Conservation (phyloP, 2,329 filamentous ascomycete species). For the Fusarium sp. region DNA sequence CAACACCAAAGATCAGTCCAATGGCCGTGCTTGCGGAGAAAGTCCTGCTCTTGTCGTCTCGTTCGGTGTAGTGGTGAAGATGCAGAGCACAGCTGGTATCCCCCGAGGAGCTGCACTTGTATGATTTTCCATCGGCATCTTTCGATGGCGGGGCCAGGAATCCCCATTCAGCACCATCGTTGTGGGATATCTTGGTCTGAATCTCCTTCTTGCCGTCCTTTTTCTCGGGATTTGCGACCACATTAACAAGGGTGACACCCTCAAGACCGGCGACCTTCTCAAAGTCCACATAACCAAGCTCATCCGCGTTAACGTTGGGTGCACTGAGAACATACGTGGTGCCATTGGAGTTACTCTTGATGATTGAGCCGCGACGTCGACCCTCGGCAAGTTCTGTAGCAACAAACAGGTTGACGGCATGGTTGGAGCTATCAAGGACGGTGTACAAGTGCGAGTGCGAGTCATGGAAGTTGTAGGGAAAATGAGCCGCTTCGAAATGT, state of each 20-base stretch:
- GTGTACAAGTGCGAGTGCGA: conserved; percentile 86
- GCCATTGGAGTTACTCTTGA: conserved; percentile 99
- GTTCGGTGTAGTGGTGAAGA: conserved; percentile 95
- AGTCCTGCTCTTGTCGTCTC: conserved; percentile 81
- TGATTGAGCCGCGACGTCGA: conserved; percentile 82
- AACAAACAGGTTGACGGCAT: conserved; percentile 94
- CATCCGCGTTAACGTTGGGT: conserved; percentile 82
- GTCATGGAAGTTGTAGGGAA: conserved; percentile 86
- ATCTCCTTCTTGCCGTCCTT: conserved; percentile 85
- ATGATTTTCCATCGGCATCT: conserved; percentile 77
- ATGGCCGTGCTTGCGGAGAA: conserved; percentile 90
- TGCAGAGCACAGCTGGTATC: conserved; percentile 83
- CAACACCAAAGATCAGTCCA: conserved; percentile 89
- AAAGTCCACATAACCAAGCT: conserved; percentile 85
- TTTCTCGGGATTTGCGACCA: conserved; percentile 79
- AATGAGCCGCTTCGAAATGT: conserved; percentile 83
- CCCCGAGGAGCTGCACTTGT: conserved; percentile 71
- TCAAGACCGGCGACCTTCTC: conserved; percentile 95
- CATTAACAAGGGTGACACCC: conserved; percentile 87
- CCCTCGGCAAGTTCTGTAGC: conserved; percentile 75
- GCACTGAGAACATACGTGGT: conserved; percentile 92
- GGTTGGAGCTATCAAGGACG: conserved; percentile 92
- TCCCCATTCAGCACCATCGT: conserved; percentile 90
- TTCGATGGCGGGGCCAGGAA: conserved; percentile 77
- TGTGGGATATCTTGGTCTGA: conserved; percentile 93